Conservation (phyloP, 495 filamentous ascomycete genomes). For the Beverwykella pulmonaria region DNA sequence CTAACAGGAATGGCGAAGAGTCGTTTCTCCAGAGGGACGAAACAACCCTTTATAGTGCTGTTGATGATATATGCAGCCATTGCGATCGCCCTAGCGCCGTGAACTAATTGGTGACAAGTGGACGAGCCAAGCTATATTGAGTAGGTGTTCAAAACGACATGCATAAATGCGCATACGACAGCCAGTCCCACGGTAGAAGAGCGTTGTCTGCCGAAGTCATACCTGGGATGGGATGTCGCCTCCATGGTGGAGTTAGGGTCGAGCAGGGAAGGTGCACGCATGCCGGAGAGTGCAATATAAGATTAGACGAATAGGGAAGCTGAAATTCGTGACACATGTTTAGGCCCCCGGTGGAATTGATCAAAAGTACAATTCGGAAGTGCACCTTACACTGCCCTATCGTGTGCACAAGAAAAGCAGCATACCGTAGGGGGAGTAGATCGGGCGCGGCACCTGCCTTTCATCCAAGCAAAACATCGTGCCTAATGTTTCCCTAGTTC, state of each 20-base stretch:
- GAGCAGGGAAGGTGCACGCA: constrained; percentile 15
- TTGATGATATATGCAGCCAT: background rate
- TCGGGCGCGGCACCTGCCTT: background rate
- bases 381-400: background rate
- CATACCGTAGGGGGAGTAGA: background rate
- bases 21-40: background rate
- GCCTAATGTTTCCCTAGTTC: background rate
- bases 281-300: constrained; percentile 19
- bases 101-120: background rate
- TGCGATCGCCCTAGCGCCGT: background rate
- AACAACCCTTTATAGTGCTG: background rate
- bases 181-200: background rate
- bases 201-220: constrained; percentile 2
- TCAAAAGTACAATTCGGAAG: background rate
- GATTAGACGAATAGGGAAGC: constrained; percentile 19
- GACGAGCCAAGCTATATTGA: constrained; percentile 22
- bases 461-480: background rate
- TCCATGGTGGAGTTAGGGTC: constrained; percentile 3
- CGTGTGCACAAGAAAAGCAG: background rate
- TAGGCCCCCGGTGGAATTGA: background rate
- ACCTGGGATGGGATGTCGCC: constrained; percentile 11
- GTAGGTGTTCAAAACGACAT: constrained; percentile 14
- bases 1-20: background rate
- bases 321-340: background rate
- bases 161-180: constrained; percentile 2